These are phyloP conservation scores for Pelomyxa schiedti DNA, from an alignment of 78 protist species.

Conservation along the genomic window DNA sequence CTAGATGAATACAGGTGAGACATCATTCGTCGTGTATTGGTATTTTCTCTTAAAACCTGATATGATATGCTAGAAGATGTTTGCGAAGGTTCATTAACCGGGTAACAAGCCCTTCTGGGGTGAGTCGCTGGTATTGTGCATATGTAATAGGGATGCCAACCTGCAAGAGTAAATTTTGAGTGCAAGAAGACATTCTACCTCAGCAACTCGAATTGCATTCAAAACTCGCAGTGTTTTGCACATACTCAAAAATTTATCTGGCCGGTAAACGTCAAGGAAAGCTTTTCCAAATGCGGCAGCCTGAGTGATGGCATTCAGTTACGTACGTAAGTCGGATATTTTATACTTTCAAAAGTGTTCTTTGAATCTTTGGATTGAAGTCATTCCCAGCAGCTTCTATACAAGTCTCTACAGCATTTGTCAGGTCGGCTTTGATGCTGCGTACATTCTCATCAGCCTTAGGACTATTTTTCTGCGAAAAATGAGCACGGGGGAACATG, in stretches of 20 bases:
- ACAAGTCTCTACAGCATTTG: conserved; percentile 58
- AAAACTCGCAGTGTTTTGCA: conserved; percentile 57
- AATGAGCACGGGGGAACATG: no score
- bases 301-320: no score
- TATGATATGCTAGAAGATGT: conserved; percentile 68
- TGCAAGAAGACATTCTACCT: no score
- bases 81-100: conserved; percentile 51
- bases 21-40: no score
- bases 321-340: no score
- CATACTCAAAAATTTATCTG: conserved; percentile 52
- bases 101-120: conserved; percentile 44
- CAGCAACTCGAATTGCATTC: conserved; percentile 31
- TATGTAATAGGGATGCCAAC: conserved; percentile 77
- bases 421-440: conserved; percentile 17
- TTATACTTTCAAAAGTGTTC: conserved; percentile 26
- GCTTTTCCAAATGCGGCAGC: conserved; percentile 51
- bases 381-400: conserved; percentile 68
- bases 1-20: conserved; percentile 48
- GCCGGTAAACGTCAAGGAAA: conserved; percentile 37
- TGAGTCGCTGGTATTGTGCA: conserved; percentile 41
- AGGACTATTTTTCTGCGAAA: conserved; percentile 33
- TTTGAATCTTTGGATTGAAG: conserved; percentile 24
- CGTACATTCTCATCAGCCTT: conserved; percentile 57
- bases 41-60: no score
- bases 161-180: no score